Conservation (phyloP, 441 rosid genomes). For the Metrosideros polymorpha region DNA sequence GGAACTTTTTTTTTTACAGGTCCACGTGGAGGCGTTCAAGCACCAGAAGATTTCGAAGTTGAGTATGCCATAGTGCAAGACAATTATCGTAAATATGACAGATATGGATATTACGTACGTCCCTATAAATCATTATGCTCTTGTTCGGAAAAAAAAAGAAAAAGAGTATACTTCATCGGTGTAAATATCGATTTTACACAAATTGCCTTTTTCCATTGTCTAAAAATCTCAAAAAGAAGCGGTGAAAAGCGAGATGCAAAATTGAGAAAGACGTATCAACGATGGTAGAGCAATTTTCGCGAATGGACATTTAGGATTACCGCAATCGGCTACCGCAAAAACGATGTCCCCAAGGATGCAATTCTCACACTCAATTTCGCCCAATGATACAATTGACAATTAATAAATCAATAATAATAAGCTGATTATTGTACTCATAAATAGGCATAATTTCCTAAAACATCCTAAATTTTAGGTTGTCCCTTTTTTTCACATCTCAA, state of each 20-base stretch:
- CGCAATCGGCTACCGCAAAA: rapidly evolving
- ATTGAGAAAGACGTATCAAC: rapidly evolving
- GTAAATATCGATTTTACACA: neutral
- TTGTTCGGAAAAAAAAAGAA: rapidly evolving
- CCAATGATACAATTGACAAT: neutral
- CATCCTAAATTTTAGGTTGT: no score
- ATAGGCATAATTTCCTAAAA: no score
- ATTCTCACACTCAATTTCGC: neutral
- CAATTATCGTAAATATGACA: neutral
- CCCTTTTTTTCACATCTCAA: no score
- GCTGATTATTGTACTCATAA: neutral
- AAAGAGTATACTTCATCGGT: rapidly evolving
- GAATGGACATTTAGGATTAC: neutral
- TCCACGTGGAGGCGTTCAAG: neutral
- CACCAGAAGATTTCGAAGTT: neutral
- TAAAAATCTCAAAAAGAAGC: neutral
- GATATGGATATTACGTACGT: neutral
- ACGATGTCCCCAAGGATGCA: neutral
- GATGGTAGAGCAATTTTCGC: rapidly evolving
- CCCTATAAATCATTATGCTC: neutral
- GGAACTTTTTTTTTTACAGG: neutral
- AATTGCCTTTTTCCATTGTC: rapidly evolving
- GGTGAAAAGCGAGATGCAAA: neutral
- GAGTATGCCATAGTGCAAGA: neutral
- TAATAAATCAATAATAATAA: neutral